Base-by-base conservation (phyloP, 2,329 filamentous ascomycete genomes). In the Ascochyta rabiei region DNA sequence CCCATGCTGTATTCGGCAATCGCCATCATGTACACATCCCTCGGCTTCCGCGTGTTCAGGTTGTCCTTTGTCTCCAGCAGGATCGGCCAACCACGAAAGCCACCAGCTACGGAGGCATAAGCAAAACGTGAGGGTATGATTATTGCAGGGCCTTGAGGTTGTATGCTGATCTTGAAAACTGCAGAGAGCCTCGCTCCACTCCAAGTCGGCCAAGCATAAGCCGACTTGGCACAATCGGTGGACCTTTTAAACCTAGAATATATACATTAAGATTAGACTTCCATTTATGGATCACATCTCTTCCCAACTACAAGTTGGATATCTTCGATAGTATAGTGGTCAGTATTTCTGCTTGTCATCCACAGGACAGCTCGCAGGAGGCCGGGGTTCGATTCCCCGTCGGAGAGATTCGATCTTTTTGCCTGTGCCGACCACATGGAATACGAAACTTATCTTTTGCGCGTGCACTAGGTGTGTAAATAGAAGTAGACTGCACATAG, bases 41-140 rank as follows among this genome's bases (percentile, higher is more conserved):
- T 64, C 21, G 51, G 58, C n/a, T 60, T 66, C 16, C 58, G 63
- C 15, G 48, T 62, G 40, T 48, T 54, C 18, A 61, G 60, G 30
- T 19, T 62, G 12, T 57, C 57, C 9, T 48, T 56, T 24, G 45
- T 60, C 3, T 58, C 58, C 15, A 49, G 57, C 24, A 43, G 46
- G 30, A 35, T 59, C 4, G 42, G 19, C 7, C 51, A 50, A 16
- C 52, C 48, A 10, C 40, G 51, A 7, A 12, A 3, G 4, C 4
- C 28, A 15, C 31, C 6, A 26, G 38, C 4, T 16, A 40, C 23
- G n/a, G 31, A 53, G 10, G 18, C 26, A 8, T 19, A 21, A n/a
- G 31, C 13, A 21, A 12, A 6, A 23, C 13, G 12, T 8, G 4
- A n/a, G 37, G 40, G 18, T 7, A 19, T 31, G 19, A 8, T 12